A percentile compares a stretch with the other conserved stretches of the same genome.
These are phyloP conservation scores for Trichophyton verrucosum DNA, from an alignment of 2,329 filamentous ascomycete genomes.

Conservation along the genomic window DNA sequence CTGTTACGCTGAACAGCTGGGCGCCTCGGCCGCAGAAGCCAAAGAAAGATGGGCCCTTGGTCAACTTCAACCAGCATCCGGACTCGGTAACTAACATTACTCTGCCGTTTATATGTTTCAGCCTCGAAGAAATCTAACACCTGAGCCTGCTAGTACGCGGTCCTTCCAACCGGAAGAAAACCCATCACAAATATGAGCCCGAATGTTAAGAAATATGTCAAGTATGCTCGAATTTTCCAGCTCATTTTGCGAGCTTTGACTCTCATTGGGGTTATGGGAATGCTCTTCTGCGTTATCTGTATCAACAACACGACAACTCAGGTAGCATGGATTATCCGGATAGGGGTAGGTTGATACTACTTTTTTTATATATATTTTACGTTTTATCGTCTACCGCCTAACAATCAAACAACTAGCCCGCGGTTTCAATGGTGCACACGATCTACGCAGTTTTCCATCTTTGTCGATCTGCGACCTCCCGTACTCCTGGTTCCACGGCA, in stretches of 20 bases:
- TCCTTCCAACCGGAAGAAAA: constrained; percentile 50
- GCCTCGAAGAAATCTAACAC: not conserved
- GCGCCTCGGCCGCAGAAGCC: constrained; percentile 47
- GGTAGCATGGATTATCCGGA: constrained; percentile 62
- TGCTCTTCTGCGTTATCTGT: constrained; percentile 65
- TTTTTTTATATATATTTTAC: not conserved
- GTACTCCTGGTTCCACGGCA: constrained; percentile 66
- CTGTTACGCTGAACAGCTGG: constrained; percentile 68
- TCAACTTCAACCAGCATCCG: constrained; percentile 76
- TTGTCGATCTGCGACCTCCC: constrained; percentile 52
- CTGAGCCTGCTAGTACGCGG: constrained; percentile 26
- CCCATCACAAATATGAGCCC: constrained; percentile 55
- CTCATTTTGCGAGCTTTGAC: constrained; percentile 55
- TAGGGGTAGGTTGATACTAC: constrained; percentile 48
- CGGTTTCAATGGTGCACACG: constrained; percentile 58
- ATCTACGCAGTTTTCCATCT: constrained; percentile 75
- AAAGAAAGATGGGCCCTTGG: constrained; percentile 60
- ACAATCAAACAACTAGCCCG: constrained; percentile 45
- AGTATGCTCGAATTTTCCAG: constrained; percentile 55
- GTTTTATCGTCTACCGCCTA: constrained; percentile 1
- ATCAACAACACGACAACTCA: constrained; percentile 54
- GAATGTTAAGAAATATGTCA: constrained; percentile 58
- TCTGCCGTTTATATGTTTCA: not conserved
- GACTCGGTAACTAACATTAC: constrained; percentile 48
- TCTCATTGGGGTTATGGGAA: constrained; percentile 55